phyloP scores from a whole-genome alignment of 257 asterid genomes.

The Anisodus tanguticus region DNA sequence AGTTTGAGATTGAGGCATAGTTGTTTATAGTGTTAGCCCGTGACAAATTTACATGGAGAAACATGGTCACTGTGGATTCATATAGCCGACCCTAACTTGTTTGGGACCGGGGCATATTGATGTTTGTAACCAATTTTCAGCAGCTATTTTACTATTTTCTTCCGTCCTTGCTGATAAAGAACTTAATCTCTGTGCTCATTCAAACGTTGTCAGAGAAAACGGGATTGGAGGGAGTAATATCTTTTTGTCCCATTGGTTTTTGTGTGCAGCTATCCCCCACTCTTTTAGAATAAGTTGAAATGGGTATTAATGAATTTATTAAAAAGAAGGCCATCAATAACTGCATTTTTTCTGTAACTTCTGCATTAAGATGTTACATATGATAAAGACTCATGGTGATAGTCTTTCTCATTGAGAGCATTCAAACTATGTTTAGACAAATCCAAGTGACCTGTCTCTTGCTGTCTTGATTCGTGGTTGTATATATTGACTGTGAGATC shows the following conservation, averaged over 20 bases:
- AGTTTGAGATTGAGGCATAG: too few species aligned
- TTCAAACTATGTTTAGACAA: neutral
- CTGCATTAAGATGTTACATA: neutral
- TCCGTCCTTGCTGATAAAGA: neutral
- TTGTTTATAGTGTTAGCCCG: too few species aligned
- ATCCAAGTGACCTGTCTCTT: neutral
- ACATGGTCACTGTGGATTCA: too few species aligned
- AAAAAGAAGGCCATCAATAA: neutral
- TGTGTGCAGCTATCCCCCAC: neutral
- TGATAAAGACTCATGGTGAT: neutral
- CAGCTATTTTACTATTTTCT: neutral
- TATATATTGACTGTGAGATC: slow-evolving; percentile 12
- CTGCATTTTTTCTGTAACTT: neutral
- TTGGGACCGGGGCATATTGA: too few species aligned
- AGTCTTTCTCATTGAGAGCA: slow-evolving; percentile 9
- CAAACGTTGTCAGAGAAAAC: neutral
- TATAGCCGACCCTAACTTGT: too few species aligned
- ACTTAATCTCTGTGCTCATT: neutral
- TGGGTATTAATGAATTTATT: neutral
- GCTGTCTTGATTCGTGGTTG: slow-evolving; percentile 11
- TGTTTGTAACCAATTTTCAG: neutral
- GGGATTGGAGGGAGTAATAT: neutral
- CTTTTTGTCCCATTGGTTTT: neutral
- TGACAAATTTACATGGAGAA: too few species aligned
- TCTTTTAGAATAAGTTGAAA: neutral